Evolutionary conservation across 805 yeast genomes (phyloP).

Genomic region (Metschnikowia dekortorum): DNA sequence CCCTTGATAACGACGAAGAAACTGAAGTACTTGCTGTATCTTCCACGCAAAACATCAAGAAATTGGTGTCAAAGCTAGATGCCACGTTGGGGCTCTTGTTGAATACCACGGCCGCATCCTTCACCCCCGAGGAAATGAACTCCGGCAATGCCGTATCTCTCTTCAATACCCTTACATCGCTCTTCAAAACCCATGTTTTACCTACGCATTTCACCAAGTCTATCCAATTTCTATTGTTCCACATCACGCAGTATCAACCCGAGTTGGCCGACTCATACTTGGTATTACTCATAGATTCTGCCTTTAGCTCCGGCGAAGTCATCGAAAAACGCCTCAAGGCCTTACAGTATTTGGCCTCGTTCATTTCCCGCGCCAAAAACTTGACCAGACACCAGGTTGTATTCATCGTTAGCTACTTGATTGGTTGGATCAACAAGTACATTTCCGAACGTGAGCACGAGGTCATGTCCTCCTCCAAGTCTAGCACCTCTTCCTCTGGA

Average conservation of each 20-base stretch:
- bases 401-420: constrained; percentile 76
- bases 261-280: constrained; percentile 82
- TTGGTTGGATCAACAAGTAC: constrained; percentile 79
- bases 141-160: constrained; percentile 62
- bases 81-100: constrained; percentile 57
- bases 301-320: constrained; percentile 65
- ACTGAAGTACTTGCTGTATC: constrained; percentile 29
- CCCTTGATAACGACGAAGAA: constrained; percentile 14
- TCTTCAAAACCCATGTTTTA: constrained; percentile 76
- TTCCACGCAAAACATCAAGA: constrained; percentile 44
- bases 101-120: constrained; percentile 42
- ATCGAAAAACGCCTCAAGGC: constrained; percentile 80
- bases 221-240: constrained; percentile 80
- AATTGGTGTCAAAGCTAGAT: constrained; percentile 68
- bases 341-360: constrained; percentile 87
- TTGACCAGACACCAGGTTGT: constrained; percentile 68
- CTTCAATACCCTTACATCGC: constrained; percentile 68
- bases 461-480: constrained; percentile 42
- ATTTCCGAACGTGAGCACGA: constrained; percentile 83
- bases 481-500: constrained; percentile 27
- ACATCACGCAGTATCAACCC: constrained; percentile 72
- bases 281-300: constrained; percentile 76
- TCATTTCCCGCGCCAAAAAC: constrained; percentile 78
- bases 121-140: constrained; percentile 48
- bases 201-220: constrained; percentile 92